Percentiles rank a stretch among this genome's conserved stretches.
These are phyloP conservation scores for Diaporthe nobilis DNA, from an alignment of 2,329 filamentous ascomycete species.

Conservation along the genomic window DNA sequence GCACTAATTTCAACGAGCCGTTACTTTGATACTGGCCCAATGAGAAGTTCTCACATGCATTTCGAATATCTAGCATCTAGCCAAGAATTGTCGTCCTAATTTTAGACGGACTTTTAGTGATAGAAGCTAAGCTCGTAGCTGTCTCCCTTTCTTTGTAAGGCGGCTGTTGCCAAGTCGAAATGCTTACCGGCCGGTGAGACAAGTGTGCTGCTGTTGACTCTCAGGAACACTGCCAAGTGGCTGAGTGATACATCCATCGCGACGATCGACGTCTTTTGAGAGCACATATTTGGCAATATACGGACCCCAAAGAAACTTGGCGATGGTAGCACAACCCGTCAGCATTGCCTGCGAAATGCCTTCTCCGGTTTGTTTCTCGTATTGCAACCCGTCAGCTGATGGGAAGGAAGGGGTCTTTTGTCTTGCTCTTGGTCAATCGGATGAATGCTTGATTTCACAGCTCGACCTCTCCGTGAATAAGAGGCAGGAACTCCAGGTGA, in stretches of 20 bases:
- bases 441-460: too few relatives aligned
- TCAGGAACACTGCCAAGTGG: not conserved
- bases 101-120: not conserved
- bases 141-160: slow-evolving; percentile 22
- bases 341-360: not conserved
- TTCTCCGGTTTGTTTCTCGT: not conserved
- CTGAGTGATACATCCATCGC: slow-evolving; percentile 10
- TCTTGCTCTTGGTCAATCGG: not conserved
- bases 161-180: slow-evolving; percentile 12
- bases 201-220: slow-evolving; percentile 1
- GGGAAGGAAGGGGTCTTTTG: slow-evolving; percentile 6
- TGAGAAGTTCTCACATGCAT: not conserved
- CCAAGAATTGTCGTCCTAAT: not conserved
- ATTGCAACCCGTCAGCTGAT: not conserved
- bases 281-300: not conserved
- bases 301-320: not conserved
- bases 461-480: not conserved
- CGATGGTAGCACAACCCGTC: not conserved
- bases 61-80: not conserved
- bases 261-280: not conserved
- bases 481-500: not conserved
- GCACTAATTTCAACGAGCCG: not conserved
- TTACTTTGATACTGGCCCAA: not conserved
- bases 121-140: not conserved
- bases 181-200: slow-evolving; percentile 9